phyloP scores from a whole-genome alignment of 2,329 filamentous ascomycete genomes.

The Calonectria montana region DNA sequence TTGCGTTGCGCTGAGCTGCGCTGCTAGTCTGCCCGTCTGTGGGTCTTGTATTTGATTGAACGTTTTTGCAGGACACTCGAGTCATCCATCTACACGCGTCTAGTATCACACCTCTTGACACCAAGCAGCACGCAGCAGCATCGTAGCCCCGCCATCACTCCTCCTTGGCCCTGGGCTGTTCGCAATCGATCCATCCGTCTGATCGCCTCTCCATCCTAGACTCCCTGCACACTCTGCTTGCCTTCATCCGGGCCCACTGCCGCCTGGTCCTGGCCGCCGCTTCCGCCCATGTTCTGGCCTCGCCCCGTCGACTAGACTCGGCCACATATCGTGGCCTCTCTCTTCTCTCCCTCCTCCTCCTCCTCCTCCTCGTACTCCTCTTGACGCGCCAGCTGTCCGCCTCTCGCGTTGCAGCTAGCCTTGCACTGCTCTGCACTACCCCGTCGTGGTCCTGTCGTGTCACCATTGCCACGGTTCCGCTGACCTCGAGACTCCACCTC shows the following conservation, averaged over 20 bases:
- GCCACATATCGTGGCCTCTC: constrained; percentile 37
- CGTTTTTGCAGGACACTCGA: neutral
- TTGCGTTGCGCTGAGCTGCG: neutral
- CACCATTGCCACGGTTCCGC: constrained; percentile 14
- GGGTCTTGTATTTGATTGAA: neutral
- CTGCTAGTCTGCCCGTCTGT: neutral
- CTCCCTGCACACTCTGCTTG: neutral
- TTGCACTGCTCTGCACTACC: neutral
- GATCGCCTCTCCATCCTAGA: constrained; percentile 3
- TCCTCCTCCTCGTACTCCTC: neutral
- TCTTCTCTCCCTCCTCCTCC: constrained; percentile 7
- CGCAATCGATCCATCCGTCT: neutral
- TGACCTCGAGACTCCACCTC: neutral
- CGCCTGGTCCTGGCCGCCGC: constrained; percentile 14
- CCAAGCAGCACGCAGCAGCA: constrained; percentile 9
- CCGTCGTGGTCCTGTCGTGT: constrained; percentile 14
- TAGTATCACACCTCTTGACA: neutral
- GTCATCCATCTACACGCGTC: neutral
- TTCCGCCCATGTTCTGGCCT: constrained; percentile 19
- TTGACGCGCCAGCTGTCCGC: constrained; percentile 30
- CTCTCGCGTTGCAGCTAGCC: constrained; percentile 8
- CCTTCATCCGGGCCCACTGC: constrained; percentile 6
- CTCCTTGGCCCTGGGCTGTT: neutral
- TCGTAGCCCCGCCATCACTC: neutral
- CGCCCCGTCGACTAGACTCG: constrained; percentile 32